A percentile compares a stretch with the other conserved stretches of the same genome.
These are phyloP conservation scores for Austroboletus niveus DNA, from an alignment of 1,284 basidiomycete species.

Conservation along the genomic window DNA sequence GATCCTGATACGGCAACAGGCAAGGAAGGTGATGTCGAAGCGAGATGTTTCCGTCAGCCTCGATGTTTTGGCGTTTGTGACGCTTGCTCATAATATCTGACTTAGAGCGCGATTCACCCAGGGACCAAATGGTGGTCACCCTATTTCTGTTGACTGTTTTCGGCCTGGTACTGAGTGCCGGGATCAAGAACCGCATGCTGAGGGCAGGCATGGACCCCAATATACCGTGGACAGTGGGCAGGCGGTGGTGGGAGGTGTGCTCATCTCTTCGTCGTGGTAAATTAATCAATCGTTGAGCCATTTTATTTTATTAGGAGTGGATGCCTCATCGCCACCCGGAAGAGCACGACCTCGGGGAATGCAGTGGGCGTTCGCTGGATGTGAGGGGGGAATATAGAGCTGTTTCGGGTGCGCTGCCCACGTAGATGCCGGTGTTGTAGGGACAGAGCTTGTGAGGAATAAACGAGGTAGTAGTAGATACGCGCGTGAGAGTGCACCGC, in stretches of 20 bases:
- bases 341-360: slow-evolving; percentile 47
- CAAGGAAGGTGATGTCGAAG: slow-evolving; percentile 95
- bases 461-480: slow-evolving; percentile 19
- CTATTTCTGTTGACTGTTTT: slow-evolving; percentile 85
- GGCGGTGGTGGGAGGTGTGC: slow-evolving; percentile 79
- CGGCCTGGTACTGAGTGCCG: slow-evolving; percentile 79
- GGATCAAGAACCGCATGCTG: slow-evolving; percentile 76
- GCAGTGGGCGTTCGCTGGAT: slow-evolving; percentile 31
- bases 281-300: slow-evolving; percentile 23
- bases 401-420: slow-evolving; percentile 32
- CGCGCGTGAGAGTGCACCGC: slow-evolving; percentile 1
- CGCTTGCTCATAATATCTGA: slow-evolving; percentile 23
- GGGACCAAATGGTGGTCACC: slow-evolving; percentile 89
- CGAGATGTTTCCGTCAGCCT: slow-evolving; percentile 89
- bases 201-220: slow-evolving; percentile 70
- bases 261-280: slow-evolving; percentile 14
- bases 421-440: slow-evolving; percentile 18
- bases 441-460: slow-evolving; percentile 11
- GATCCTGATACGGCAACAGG: slow-evolving; percentile 92
- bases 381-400: slow-evolving; percentile 42
- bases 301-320: slow-evolving; percentile 47
- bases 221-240: slow-evolving; percentile 54
- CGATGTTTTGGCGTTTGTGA: slow-evolving; percentile 30
- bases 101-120: slow-evolving; percentile 80
- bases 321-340: slow-evolving; percentile 53